A percentile compares a stretch with the other conserved stretches of the same genome.
Conservation (phyloP, 495 filamentous ascomycete genomes). For the Peziza echinospora region DNA sequence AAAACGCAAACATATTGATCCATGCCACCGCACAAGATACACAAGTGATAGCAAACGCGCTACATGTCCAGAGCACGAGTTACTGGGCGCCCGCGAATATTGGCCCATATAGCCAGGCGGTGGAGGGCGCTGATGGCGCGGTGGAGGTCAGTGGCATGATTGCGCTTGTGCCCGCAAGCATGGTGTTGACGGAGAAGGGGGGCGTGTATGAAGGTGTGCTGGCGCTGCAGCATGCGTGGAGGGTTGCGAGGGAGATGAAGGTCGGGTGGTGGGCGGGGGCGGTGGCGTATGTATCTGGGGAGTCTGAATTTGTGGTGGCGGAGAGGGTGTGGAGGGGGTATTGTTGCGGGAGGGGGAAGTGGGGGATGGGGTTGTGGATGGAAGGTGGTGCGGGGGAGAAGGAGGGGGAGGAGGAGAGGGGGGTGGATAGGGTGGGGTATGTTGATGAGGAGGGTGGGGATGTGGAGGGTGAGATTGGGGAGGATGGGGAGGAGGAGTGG, state of each 20-base stretch:
- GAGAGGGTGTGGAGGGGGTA: too few species aligned
- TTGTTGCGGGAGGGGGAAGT: too few species aligned
- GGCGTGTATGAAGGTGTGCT: slow-evolving; percentile 25
- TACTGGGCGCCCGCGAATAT: slow-evolving; percentile 99
- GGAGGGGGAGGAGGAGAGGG: too few species aligned
- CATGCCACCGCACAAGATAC: slow-evolving; percentile 23
- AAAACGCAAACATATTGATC: slow-evolving; percentile 32
- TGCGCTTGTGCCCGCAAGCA: slow-evolving; percentile 59
- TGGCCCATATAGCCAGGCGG: slow-evolving; percentile 86
- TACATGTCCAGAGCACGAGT: slow-evolving; percentile 82
- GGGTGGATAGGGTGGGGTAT: too few species aligned
- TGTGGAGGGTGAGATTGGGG: too few species aligned
- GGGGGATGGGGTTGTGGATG: too few species aligned
- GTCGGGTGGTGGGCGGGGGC: slow-evolving; percentile 54
- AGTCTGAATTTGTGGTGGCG: too few species aligned
- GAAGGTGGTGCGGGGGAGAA: too few species aligned
- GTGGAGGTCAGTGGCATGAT: slow-evolving; percentile 67
- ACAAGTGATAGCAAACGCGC: slow-evolving; percentile 23
- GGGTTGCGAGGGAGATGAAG: slow-evolving; percentile 50
- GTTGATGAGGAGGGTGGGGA: too few species aligned
- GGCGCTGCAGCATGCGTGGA: slow-evolving; percentile 72
- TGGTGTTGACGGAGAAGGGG: slow-evolving; percentile 32
- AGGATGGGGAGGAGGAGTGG: too few species aligned
- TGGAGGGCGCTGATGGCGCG: slow-evolving; percentile 28
- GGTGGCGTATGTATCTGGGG: too few species aligned